These are phyloP conservation scores for Cyclostephanos invisitatus DNA, from an alignment of 108 stramenopile genomes.

Conservation along the genomic window DNA sequence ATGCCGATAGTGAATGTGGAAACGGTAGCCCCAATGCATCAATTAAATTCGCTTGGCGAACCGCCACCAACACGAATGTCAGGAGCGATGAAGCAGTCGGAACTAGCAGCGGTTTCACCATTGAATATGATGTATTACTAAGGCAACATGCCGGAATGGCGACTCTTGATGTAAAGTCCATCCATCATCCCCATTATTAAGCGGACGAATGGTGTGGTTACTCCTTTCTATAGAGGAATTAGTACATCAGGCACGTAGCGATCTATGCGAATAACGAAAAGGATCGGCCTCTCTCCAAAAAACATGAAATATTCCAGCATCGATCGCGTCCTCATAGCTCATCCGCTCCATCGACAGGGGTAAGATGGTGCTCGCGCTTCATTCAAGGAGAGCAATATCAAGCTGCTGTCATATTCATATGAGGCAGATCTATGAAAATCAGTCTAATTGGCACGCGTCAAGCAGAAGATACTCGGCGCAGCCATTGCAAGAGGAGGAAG, in stretches of 20 bases:
- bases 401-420: background rate
- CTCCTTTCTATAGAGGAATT: no score
- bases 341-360: background rate
- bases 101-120: background rate
- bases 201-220: no score
- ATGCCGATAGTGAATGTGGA: background rate
- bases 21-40: constrained; percentile 2
- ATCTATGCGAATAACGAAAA: no score
- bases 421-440: background rate
- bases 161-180: no score
- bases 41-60: background rate
- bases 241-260: no score
- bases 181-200: no score
- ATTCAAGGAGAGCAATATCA: background rate
- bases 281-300: background rate
- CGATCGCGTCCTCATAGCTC: background rate
- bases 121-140: no score
- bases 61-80: background rate
- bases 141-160: no score
- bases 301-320: background rate
- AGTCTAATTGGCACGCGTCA: background rate
- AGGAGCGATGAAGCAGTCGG: background rate
- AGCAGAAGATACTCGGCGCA: background rate
- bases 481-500: background rate
- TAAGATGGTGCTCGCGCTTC: constrained; percentile 2